Conservation (phyloP, 805 yeast species). For the Nakazawaea wyomingensis region DNA sequence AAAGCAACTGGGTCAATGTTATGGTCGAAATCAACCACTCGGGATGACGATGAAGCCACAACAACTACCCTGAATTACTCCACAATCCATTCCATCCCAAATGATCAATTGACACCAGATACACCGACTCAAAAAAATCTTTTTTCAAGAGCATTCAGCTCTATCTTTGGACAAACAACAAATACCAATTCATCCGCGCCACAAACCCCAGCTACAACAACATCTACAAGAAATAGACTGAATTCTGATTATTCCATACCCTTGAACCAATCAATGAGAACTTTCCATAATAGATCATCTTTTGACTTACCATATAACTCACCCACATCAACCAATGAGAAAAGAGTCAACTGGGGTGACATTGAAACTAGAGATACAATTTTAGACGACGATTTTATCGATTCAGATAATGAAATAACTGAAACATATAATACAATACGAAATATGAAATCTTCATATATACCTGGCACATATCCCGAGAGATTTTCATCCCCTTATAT, state of each 20-base stretch:
- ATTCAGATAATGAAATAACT: slow-evolving; percentile 10
- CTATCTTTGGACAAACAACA: slow-evolving; percentile 2
- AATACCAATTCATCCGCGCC: background rate
- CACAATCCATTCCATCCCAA: slow-evolving; percentile 1
- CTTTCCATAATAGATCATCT: background rate
- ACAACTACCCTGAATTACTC: background rate
- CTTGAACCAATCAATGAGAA: slow-evolving; percentile 11
- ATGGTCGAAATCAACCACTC: background rate
- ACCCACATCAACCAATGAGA: background rate
- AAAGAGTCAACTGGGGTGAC: slow-evolving; percentile 5
- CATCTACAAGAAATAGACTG: background rate
- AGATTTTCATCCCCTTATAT: slow-evolving; percentile 10
- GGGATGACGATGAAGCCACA: background rate
- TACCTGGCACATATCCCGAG: slow-evolving; percentile 12
- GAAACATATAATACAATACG: slow-evolving; percentile 9
- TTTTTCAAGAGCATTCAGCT: slow-evolving; percentile 10
- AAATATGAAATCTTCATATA: background rate
- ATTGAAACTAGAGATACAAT: slow-evolving; percentile 8
- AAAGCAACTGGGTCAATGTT: too few species aligned
- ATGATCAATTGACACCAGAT: slow-evolving; percentile 9
- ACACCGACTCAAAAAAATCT: slow-evolving; percentile 9
- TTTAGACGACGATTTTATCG: slow-evolving; percentile 4
- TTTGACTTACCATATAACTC: background rate
- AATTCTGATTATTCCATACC: background rate
- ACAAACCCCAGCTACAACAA: background rate